Conservation (phyloP, 1,139 yeast species). For the Diutina pseudorugosa region DNA sequence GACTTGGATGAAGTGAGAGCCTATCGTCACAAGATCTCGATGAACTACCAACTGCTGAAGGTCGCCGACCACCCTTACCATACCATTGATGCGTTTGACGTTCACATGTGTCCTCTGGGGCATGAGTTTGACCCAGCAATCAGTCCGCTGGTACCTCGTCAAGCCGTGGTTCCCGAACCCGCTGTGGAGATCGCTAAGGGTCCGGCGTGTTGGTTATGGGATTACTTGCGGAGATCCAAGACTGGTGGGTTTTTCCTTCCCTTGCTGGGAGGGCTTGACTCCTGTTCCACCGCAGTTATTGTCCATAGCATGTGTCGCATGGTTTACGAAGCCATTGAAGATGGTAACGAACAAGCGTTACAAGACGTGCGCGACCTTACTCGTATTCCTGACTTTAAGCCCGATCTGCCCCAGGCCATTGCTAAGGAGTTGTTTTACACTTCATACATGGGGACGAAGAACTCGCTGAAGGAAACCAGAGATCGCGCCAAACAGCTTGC, state of each 20-base stretch:
- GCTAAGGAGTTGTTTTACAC: slow-evolving; percentile 74
- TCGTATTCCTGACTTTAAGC: slow-evolving; percentile 45
- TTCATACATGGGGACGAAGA: slow-evolving; percentile 89
- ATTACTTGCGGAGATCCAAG: slow-evolving; percentile 77
- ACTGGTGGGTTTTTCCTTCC: slow-evolving; percentile 91
- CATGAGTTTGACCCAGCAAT: slow-evolving; percentile 49
- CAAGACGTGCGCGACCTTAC: slow-evolving; percentile 60
- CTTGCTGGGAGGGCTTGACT: slow-evolving; percentile 92
- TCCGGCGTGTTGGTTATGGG: slow-evolving; percentile 99
- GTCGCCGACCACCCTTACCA: slow-evolving; percentile 29
- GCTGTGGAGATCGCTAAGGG: slow-evolving; percentile 96
- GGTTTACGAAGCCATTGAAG: slow-evolving; percentile 54
- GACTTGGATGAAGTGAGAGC: slow-evolving; percentile 85
- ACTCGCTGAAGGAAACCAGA: slow-evolving; percentile 83
- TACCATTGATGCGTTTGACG: slow-evolving; percentile 40
- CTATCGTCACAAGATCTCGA: slow-evolving; percentile 65
- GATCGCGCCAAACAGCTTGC: slow-evolving; percentile 74
- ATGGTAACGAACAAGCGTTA: slow-evolving; percentile 64
- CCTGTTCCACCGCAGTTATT: slow-evolving; percentile 93
- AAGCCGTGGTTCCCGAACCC: slow-evolving; percentile 39
- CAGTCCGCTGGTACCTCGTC: slow-evolving; percentile 44
- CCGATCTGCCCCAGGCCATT: slow-evolving; percentile 62
- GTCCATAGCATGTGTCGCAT: slow-evolving; percentile 89
- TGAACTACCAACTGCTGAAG: slow-evolving; percentile 61
- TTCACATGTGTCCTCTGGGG: slow-evolving; percentile 48